Evolutionary conservation across 805 yeast genomes (phyloP).

Genomic region (Yarrowia alimentaria): DNA sequence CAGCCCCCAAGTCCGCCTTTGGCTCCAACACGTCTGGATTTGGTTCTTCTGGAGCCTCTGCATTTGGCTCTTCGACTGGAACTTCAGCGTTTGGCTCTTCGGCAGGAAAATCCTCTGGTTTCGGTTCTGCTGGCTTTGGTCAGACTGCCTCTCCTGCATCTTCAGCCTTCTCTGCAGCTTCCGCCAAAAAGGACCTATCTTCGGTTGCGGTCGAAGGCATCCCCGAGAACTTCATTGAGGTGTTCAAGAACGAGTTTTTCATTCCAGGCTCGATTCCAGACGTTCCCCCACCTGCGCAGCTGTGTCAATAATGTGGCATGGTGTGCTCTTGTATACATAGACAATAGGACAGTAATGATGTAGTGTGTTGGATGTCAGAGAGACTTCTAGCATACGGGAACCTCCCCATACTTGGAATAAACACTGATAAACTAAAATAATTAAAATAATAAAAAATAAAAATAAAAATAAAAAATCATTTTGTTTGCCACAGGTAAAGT

Average conservation of each 20-base stretch:
- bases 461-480: too few relatives aligned
- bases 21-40: too few relatives aligned
- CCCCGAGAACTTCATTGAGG: slow-evolving; percentile 45
- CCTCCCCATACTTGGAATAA: too few relatives aligned
- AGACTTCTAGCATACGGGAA: too few relatives aligned
- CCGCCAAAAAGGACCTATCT: background rate
- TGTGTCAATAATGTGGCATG: background rate
- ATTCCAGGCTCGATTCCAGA: slow-evolving; percentile 39
- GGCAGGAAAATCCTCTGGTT: slow-evolving; percentile 26
- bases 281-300: slow-evolving; percentile 36
- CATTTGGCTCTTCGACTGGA: slow-evolving; percentile 4
- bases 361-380: too few relatives aligned
- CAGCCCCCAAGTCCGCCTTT: too few relatives aligned
- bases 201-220: slow-evolving; percentile 43
- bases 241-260: slow-evolving; percentile 44
- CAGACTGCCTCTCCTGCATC: slow-evolving; percentile 31
- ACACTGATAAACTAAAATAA: too few relatives aligned
- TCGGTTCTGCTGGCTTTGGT: slow-evolving; percentile 38
- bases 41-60: background rate
- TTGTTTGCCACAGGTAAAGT: too few relatives aligned
- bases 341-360: too few relatives aligned
- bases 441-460: too few relatives aligned
- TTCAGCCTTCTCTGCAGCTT: background rate
- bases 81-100: too few relatives aligned
- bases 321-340: background rate